Percentiles rank a stretch among this genome's conserved stretches.
Evolutionary conservation across 441 rosid genomes (phyloP).

Genomic region (Aleurites moluccanus): DNA sequence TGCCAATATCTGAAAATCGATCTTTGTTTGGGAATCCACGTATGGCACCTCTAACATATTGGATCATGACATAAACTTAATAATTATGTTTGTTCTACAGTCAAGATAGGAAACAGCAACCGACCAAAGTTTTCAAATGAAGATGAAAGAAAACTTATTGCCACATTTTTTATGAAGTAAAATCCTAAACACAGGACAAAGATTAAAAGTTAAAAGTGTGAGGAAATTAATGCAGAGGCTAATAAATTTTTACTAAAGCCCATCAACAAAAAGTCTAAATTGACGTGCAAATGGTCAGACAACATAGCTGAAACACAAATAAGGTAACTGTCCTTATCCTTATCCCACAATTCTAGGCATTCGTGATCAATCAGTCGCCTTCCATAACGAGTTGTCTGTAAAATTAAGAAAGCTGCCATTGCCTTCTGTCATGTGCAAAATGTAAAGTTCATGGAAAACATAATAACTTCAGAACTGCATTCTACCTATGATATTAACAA

Average conservation of each 20-base stretch:
- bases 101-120: not conserved
- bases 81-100: not conserved
- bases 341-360: too few relatives aligned
- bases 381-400: not conserved
- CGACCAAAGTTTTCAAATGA: constrained; percentile 1
- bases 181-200: not conserved
- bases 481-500: too few relatives aligned
- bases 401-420: too few relatives aligned
- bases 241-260: too few relatives aligned
- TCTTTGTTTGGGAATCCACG: not conserved
- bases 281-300: not conserved
- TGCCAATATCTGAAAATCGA: not conserved
- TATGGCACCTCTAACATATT: not conserved
- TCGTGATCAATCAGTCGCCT: not conserved
- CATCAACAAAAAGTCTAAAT: not conserved
- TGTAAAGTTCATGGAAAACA: too few relatives aligned
- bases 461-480: too few relatives aligned
- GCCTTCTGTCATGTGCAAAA: not conserved
- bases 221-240: not conserved
- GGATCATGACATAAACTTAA: not conserved
- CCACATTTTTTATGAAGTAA: not conserved
- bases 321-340: too few relatives aligned
- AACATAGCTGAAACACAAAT: not conserved
- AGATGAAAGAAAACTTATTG: not conserved
- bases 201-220: not conserved